Conservation (phyloP, 2,329 filamentous ascomycete species). For the Malbranchea cinnamomea region DNA sequence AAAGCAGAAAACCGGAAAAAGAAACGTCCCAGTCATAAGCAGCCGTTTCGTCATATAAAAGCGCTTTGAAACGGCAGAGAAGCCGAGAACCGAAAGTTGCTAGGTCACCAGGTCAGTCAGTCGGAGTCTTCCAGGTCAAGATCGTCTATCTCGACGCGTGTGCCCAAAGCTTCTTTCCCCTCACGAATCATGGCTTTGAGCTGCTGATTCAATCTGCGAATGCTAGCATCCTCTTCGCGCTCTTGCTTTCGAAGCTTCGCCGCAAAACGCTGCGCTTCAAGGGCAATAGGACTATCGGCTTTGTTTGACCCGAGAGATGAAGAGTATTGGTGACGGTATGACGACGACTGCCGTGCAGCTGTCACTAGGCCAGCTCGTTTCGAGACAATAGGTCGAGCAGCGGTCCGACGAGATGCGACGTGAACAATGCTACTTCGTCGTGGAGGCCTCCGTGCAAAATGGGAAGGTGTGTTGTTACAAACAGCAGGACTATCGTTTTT, state of each 20-base stretch:
- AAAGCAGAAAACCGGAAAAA: too few relatives aligned
- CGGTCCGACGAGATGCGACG: constrained; percentile 6
- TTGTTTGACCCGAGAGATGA: constrained; percentile 8
- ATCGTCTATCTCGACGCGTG: constrained; percentile 47
- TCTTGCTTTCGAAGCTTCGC: constrained; percentile 60
- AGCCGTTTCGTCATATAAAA: too few relatives aligned
- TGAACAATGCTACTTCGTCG: constrained; percentile 5
- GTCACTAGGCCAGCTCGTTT: constrained; percentile 9
- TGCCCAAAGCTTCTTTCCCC: constrained; percentile 72
- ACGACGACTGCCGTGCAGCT: constrained; percentile 6
- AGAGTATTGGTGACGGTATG: constrained; percentile 2
- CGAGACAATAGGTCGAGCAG: constrained; percentile 4
- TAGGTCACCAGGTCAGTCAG: too few relatives aligned
- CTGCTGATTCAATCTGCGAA: constrained; percentile 64
- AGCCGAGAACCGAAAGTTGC: too few relatives aligned
- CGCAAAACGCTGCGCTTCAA: constrained; percentile 59
- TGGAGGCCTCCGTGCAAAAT: constrained; percentile 7
- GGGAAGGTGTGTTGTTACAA: constrained; percentile 11
- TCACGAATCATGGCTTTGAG: constrained; percentile 78
- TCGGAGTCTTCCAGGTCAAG: constrained; percentile 23
- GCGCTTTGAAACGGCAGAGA: too few relatives aligned
- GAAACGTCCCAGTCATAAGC: too few relatives aligned
- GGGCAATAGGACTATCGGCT: constrained; percentile 20
- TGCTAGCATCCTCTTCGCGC: constrained; percentile 60
- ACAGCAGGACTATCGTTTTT: constrained; percentile 11